Conservation (phyloP, 306 rosid genomes). For the Prinsepia uniflora region DNA sequence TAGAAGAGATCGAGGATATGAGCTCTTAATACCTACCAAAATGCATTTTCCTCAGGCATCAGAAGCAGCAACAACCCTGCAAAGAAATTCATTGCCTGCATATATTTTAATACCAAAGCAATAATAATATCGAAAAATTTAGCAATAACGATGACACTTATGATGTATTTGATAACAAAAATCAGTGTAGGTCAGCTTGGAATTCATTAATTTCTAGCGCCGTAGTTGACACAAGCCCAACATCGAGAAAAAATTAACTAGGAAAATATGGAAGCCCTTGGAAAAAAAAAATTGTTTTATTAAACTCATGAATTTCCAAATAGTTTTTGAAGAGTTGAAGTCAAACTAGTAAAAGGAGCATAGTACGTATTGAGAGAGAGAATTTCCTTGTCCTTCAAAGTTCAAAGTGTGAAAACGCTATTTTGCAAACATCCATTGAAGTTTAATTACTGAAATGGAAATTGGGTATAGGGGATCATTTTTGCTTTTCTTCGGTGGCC, state of each 20-base stretch:
- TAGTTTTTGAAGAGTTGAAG: background rate
- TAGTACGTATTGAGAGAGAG: no score
- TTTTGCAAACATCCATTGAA: constrained; percentile 2
- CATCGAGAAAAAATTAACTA: background rate
- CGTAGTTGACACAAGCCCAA: background rate
- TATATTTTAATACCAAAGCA: constrained; percentile 26
- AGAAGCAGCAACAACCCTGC: constrained; percentile 82
- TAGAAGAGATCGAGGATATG: constrained; percentile 3
- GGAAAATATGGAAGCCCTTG: background rate
- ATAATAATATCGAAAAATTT: constrained; percentile 5
- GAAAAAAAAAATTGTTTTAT: background rate
- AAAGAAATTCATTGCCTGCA: constrained; percentile 99
- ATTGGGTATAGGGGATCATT: background rate
- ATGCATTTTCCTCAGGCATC: constrained; percentile 99
- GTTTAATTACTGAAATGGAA: background rate
- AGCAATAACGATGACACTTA: constrained; percentile 5
- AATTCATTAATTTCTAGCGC: background rate
- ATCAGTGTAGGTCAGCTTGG: background rate
- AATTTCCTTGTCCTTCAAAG: no score
- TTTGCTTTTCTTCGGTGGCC: background rate
- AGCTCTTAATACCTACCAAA: constrained; percentile 63
- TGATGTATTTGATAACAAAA: background rate
- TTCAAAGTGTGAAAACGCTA: no score
- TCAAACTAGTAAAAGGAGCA: no score
- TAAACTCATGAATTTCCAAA: background rate